Conservation (phyloP, 768 basidiomycete species). For the Boletus rubropictus region DNA sequence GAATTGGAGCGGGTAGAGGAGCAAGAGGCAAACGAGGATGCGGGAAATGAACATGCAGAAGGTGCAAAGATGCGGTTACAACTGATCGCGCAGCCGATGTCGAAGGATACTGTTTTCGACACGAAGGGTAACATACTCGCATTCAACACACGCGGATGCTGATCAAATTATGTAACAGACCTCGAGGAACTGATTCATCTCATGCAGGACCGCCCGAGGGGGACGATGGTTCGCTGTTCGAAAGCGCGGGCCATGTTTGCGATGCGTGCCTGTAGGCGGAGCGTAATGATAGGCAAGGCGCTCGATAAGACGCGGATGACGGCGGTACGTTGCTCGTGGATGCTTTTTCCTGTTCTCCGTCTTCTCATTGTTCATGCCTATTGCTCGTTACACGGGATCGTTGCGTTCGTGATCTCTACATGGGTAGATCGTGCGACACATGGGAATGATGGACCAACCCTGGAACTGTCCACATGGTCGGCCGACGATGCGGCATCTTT, state of each 20-base stretch:
- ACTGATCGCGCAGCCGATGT: conserved; percentile 80
- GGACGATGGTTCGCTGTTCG: conserved; percentile 85
- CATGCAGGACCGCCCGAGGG: conserved; percentile 68
- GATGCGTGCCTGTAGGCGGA: conserved; percentile 90
- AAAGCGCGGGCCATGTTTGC: conserved; percentile 97
- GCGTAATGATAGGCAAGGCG: conserved; percentile 91
- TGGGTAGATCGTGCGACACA: conserved; percentile 63
- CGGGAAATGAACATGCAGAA: neutral
- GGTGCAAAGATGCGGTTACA: conserved; percentile 39
- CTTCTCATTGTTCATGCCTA: neutral
- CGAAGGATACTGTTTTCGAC: conserved; percentile 87
- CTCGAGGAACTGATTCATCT: conserved; percentile 89
- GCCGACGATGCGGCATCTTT: conserved; percentile 76
- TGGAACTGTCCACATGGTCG: conserved; percentile 89
- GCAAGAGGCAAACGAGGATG: neutral
- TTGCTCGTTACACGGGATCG: neutral
- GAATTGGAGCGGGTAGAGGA: conserved; percentile 61
- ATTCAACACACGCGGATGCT: neutral
- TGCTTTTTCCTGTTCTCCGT: neutral
- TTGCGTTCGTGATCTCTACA: neutral
- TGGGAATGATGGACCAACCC: conserved; percentile 80
- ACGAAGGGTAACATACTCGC: conserved; percentile 57
- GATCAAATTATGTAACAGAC: conserved; percentile 42
- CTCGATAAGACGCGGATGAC: conserved; percentile 77
- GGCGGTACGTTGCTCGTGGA: conserved; percentile 37